These are phyloP conservation scores for Boletus pseudo-olivaceus DNA, from an alignment of 768 basidiomycete genomes.

Conservation along the genomic window DNA sequence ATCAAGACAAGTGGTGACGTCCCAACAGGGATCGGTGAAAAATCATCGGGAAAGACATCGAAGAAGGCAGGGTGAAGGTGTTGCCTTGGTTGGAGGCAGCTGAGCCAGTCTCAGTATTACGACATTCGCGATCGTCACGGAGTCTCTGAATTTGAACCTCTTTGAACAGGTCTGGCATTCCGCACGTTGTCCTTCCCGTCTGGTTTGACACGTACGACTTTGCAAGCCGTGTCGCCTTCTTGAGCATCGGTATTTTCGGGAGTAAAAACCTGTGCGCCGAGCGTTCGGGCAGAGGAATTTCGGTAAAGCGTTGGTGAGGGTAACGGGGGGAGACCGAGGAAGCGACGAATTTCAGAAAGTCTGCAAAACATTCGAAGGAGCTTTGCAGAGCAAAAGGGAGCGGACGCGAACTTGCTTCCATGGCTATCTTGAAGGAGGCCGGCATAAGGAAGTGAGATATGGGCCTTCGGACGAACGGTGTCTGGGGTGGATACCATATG, in stretches of 20 bases:
- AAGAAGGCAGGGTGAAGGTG: constrained; percentile 7
- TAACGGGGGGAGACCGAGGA: constrained; percentile 6
- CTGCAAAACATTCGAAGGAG: constrained; percentile 1
- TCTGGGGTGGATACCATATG: background rate
- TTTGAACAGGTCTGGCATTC: constrained; percentile 10
- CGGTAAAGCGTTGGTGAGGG: background rate
- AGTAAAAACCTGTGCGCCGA: constrained; percentile 2
- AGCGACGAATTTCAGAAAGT: background rate
- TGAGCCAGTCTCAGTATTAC: constrained; percentile 9
- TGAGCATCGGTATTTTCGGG: constrained; percentile 7
- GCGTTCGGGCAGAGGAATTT: constrained; percentile 1
- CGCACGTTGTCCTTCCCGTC: constrained; percentile 10
- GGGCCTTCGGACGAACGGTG: background rate
- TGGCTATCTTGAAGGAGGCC: background rate
- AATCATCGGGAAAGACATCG: background rate
- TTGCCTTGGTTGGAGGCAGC: constrained; percentile 11
- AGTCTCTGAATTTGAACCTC: background rate
- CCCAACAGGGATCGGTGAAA: background rate
- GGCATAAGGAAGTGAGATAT: background rate
- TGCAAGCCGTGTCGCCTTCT: background rate
- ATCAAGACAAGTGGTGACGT: background rate
- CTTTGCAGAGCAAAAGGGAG: background rate
- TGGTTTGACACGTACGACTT: constrained; percentile 13
- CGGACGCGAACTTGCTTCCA: constrained; percentile 3
- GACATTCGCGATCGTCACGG: background rate